phyloP scores from a whole-genome alignment of 345 rosid species.

The Euphorbia peplus region DNA sequence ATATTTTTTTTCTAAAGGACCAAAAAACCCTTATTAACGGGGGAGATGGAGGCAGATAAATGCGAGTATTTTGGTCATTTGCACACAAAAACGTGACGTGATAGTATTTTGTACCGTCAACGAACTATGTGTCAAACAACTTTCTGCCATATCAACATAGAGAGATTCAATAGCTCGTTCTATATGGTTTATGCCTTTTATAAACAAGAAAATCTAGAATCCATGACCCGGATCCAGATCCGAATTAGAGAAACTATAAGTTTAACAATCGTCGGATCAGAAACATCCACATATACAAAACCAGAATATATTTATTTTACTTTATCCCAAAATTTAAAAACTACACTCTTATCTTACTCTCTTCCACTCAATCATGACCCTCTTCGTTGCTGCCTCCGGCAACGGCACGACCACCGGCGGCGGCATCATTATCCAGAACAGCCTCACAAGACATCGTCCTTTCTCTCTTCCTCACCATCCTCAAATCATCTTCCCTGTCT shows the following conservation, averaged over 20 bases:
- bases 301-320: no score
- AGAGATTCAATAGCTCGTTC: no score
- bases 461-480: conserved; percentile 19
- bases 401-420: conserved; percentile 35
- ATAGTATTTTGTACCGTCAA: no score
- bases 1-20: no score
- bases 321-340: conserved; percentile 1
- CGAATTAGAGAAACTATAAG: neutral
- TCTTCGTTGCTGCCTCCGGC: conserved; percentile 42
- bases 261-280: neutral
- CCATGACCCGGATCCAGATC: neutral
- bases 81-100: no score
- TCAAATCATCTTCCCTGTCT: conserved; percentile 18
- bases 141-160: no score
- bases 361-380: conserved; percentile 47
- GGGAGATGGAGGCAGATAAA: no score
- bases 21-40: no score
- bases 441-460: conserved; percentile 18
- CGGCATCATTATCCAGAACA: conserved; percentile 31
- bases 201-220: no score
- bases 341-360: conserved; percentile 2
- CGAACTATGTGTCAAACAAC: no score
- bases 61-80: no score
- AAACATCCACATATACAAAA: neutral
- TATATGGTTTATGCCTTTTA: no score